Evolutionary conservation across 2,329 filamentous ascomycete genomes (phyloP).

Genomic region (Penicillium capsulatum): DNA sequence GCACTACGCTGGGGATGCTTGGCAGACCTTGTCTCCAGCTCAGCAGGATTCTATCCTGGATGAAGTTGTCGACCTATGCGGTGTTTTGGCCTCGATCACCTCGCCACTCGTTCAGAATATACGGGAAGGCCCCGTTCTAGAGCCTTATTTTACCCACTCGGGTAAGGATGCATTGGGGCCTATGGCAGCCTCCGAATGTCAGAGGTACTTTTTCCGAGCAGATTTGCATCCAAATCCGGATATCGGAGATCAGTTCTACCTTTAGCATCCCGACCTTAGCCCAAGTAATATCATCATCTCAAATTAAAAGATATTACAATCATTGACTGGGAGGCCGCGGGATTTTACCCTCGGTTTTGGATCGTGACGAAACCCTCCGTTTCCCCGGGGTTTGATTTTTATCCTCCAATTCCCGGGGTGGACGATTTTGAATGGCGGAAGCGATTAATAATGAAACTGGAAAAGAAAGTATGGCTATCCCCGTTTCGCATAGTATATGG

Average conservation of each 20-base stretch:
- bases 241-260: not conserved
- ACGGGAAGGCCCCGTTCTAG: not conserved
- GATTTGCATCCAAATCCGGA: not conserved
- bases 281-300: conserved; percentile 2
- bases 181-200: not conserved
- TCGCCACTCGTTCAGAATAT: conserved; percentile 1
- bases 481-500: not conserved
- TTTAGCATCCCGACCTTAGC: conserved; percentile 2
- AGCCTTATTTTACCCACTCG: conserved; percentile 1
- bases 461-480: conserved; percentile 1
- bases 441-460: not conserved
- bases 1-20: conserved; percentile 1
- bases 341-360: conserved; percentile 3
- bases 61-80: not conserved
- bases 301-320: not conserved
- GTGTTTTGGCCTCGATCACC: not conserved
- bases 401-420: not conserved
- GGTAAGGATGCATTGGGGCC: not conserved
- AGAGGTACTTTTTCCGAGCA: conserved; percentile 1
- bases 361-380: conserved; percentile 3
- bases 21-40: not conserved
- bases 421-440: conserved; percentile 1
- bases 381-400: not conserved
- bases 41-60: not conserved
- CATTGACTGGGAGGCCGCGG: conserved; percentile 3